phyloP scores from a whole-genome alignment of 495 filamentous ascomycete genomes.

The Achaetomiella virescens region DNA sequence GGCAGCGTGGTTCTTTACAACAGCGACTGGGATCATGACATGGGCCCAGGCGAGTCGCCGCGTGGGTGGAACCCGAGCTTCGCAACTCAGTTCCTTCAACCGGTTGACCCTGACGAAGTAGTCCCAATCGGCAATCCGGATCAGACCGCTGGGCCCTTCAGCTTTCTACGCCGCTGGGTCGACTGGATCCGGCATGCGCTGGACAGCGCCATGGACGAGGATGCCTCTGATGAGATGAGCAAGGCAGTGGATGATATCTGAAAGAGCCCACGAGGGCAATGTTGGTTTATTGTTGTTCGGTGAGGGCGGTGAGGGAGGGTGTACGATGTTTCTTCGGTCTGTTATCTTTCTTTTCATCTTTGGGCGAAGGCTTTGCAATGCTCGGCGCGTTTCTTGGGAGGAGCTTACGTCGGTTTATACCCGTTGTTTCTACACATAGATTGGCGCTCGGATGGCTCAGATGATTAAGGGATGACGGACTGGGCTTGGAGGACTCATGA shows the following conservation, averaged over 20 bases:
- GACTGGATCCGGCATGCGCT: slow-evolving; percentile 15
- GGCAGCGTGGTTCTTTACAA: slow-evolving; percentile 8
- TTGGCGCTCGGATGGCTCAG: no score
- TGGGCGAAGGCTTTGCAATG: no score
- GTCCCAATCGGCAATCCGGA: background rate
- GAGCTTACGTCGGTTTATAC: no score
- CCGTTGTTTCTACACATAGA: no score
- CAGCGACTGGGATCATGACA: slow-evolving; percentile 17
- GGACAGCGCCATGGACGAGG: background rate
- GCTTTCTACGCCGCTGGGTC: slow-evolving; percentile 17
- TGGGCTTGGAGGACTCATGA: no score
- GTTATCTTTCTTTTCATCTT: background rate
- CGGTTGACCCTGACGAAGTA: background rate
- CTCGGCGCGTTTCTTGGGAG: no score
- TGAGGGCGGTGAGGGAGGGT: background rate
- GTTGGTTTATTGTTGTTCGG: background rate
- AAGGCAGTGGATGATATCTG: background rate
- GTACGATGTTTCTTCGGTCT: background rate
- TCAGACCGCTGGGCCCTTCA: slow-evolving; percentile 1
- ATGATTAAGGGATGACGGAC: no score
- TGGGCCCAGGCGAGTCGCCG: slow-evolving; percentile 7
- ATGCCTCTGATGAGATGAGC: background rate
- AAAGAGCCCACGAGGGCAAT: background rate
- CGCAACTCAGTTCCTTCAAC: slow-evolving; percentile 7
- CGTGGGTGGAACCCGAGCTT: slow-evolving; percentile 17